Percentiles rank a stretch among this genome's conserved stretches.
Evolutionary conservation across 169 alveolate genomes (phyloP).

Genomic region (Plasmodium vivax): DNA sequence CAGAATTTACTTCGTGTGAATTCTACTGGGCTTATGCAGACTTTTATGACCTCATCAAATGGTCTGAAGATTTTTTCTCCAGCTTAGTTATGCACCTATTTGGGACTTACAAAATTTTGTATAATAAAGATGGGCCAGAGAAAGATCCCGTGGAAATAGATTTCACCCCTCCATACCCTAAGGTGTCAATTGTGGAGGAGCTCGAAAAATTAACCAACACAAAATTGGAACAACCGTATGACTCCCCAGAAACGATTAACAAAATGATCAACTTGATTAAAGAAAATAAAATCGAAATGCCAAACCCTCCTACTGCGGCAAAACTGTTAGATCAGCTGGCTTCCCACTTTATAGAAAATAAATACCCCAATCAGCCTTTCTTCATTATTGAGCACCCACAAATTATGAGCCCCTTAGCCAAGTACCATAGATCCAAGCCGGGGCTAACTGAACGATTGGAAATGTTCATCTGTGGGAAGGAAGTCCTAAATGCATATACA

Average conservation of each 20-base stretch:
- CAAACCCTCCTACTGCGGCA: slow-evolving; percentile 79
- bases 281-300: slow-evolving; percentile 82
- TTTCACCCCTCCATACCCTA: slow-evolving; percentile 98
- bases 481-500: slow-evolving; percentile 98
- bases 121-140: slow-evolving; percentile 96
- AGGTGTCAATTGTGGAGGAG: slow-evolving; percentile 91
- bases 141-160: slow-evolving; percentile 93
- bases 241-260: slow-evolving; percentile 74
- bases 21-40: slow-evolving; percentile 98
- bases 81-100: slow-evolving; percentile 87
- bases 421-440: slow-evolving; percentile 94
- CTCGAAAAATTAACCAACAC: slow-evolving; percentile 88
- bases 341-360: slow-evolving; percentile 94
- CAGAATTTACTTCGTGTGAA: slow-evolving; percentile 99
- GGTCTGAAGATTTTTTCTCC: slow-evolving; percentile 97
- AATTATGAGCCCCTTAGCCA: slow-evolving; percentile 99
- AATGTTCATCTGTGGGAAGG: slow-evolving; percentile 96
- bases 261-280: slow-evolving; percentile 77
- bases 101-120: slow-evolving; percentile 94
- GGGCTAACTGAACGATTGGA: slow-evolving; percentile 98
- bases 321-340: slow-evolving; percentile 79
- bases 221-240: slow-evolving; percentile 82
- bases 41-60: slow-evolving; percentile 95
- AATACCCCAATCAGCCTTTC: slow-evolving; percentile 91
- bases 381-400: slow-evolving; percentile 98